Evolutionary conservation across 352 stramenopile species (phyloP), one percentile per base, ranked within the genome.

Genomic region (Phytophthora europaea): DNA sequence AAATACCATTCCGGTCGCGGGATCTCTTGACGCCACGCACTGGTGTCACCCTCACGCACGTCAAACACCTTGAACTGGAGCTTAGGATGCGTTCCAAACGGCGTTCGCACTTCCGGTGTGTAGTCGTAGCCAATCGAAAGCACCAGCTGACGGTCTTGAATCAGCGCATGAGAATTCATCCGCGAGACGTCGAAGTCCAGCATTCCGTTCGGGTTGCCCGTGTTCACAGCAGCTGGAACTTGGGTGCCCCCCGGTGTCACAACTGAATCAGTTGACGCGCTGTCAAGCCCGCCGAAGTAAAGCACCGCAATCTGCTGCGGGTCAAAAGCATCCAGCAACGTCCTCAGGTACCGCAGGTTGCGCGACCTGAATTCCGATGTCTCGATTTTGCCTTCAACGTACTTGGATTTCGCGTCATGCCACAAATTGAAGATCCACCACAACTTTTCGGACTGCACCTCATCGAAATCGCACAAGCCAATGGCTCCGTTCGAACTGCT

Each of bases 391-490:
- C 88, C 84, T 7, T 78, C 85, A 9, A 86, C 80, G 67, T 93
- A 95, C 69, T 91, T 93, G 12, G 72, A 65, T 50, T 91, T 92
- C 1, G 81, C 80, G 45, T 87, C 78, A 12, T 73, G 76, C 87
- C 87, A 95, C 33, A 82, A 34, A 38, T 94, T 94, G 45, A 95
- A 95, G 16, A 95, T 91, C 85, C 85, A 94, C 85, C 88, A 94
- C 18, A 95, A 66, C 40, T 83, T 85, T 69, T 93, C 88, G 2
- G 85, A 93, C 66, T 94, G 88, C n/a, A 89, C 82, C 66, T 94
- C 87, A 33, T 95, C 87, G 54, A 93, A 94, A 70, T 94, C 88
- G 64, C 89, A 94, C 18, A 91, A 63, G 15, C 88, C 86, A 31
- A 93, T 88, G 2, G 78, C 82, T 36, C 78, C 78, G 36, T 83